Conservation (phyloP, 2,329 filamentous ascomycete genomes). For the Juglanconis sp. region DNA sequence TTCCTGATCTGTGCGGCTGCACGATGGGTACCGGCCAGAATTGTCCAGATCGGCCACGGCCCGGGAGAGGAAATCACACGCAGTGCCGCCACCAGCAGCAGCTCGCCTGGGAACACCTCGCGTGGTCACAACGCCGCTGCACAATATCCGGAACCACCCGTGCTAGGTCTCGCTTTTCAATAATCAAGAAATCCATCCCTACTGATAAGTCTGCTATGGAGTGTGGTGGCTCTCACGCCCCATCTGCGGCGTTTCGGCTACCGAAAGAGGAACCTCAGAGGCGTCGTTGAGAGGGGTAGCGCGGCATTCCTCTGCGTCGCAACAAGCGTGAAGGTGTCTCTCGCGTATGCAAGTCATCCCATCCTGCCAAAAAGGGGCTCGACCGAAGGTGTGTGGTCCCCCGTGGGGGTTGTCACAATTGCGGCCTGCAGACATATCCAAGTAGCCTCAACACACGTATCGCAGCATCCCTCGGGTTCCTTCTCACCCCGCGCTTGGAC, state of each 20-base stretch:
- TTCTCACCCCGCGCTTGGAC: background rate
- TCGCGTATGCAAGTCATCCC: conserved; percentile 11
- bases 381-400: conserved; percentile 3
- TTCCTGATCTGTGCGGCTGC: conserved; percentile 1
- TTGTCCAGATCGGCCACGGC: background rate
- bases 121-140: background rate
- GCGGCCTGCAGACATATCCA: background rate
- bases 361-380: conserved; percentile 12
- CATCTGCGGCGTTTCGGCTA: conserved; percentile 5
- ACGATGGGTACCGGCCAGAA: background rate
- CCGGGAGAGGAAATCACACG: background rate
- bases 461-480: background rate
- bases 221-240: background rate
- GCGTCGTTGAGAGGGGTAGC: conserved; percentile 2
- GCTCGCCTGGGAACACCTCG: no score
- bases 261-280: conserved; percentile 12
- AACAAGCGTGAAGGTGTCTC: background rate
- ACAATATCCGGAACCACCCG: background rate
- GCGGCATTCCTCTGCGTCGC: background rate
- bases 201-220: background rate
- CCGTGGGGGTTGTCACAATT: conserved; percentile 1
- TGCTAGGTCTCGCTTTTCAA: background rate
- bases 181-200: background rate
- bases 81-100: background rate
- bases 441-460: background rate